Percentiles rank a stretch among this genome's conserved stretches.
Evolutionary conservation across 768 basidiomycete species (phyloP).

Genomic region (Russula abietina): DNA sequence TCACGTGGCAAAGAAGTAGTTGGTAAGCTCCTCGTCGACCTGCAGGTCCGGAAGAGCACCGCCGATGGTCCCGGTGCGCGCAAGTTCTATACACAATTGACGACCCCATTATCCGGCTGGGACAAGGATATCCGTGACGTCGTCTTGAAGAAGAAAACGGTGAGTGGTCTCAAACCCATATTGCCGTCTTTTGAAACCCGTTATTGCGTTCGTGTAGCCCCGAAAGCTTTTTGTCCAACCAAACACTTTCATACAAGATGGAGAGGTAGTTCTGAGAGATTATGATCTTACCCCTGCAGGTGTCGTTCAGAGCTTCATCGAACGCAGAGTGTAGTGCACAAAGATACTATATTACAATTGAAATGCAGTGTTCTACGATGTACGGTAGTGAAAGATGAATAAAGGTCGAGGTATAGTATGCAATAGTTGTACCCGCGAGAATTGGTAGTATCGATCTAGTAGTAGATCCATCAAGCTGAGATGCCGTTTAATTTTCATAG

Average conservation of each 20-base stretch:
- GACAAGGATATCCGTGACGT: conserved; percentile 68
- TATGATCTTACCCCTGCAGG: conserved; percentile 70
- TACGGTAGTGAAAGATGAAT: conserved; percentile 11
- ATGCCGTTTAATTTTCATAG: background rate
- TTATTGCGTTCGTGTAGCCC: conserved; percentile 40
- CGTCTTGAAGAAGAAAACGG: conserved; percentile 74
- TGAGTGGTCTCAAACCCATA: conserved; percentile 32
- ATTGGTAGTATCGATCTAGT: background rate
- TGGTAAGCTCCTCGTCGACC: conserved; percentile 68
- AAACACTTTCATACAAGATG: conserved; percentile 63
- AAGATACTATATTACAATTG: background rate
- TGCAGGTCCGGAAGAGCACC: conserved; percentile 82
- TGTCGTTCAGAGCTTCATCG: conserved; percentile 76
- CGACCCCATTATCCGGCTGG: conserved; percentile 67
- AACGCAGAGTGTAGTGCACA: conserved; percentile 38
- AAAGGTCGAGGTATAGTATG: conserved; percentile 14
- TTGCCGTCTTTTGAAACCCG: background rate
- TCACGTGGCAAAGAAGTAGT: conserved; percentile 57
- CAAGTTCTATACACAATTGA: conserved; percentile 72
- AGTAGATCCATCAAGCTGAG: conserved; percentile 4
- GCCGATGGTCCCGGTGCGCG: conserved; percentile 79
- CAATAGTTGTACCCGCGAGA: background rate
- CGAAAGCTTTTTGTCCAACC: conserved; percentile 84
- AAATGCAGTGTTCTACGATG: conserved; percentile 14
- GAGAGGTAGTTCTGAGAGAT: conserved; percentile 69